Evolutionary conservation across 2,329 filamentous ascomycete genomes (phyloP).

Genomic region (Penicillium sp.): DNA sequence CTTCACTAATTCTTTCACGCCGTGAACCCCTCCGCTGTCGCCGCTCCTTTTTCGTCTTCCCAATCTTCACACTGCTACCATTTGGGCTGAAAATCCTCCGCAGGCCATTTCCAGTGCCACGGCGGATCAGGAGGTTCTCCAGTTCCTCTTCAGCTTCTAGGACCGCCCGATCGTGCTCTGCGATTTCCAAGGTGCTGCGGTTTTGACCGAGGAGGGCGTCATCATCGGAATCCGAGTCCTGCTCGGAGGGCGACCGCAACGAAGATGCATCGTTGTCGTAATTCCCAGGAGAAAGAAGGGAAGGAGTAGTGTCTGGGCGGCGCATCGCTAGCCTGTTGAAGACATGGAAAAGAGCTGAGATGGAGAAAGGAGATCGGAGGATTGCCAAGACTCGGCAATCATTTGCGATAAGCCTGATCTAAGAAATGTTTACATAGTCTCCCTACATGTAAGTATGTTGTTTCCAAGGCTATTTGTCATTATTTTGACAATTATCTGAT

Average conservation of each 20-base stretch:
- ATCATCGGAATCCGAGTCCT: conserved; percentile 74
- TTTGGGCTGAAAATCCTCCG: conserved; percentile 42
- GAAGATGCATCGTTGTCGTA: conserved; percentile 70
- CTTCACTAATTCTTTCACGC: conserved; percentile 57
- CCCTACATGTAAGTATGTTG: too few species aligned
- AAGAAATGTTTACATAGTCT: background rate
- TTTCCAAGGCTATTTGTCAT: background rate
- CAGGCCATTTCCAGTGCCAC: conserved; percentile 37
- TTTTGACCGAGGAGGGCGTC: conserved; percentile 65
- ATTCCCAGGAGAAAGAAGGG: conserved; percentile 60
- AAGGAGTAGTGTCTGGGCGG: conserved; percentile 28
- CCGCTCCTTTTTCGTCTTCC: conserved; percentile 50
- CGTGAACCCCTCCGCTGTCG: conserved; percentile 47
- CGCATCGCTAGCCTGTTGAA: conserved; percentile 26
- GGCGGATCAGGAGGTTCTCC: conserved; percentile 47
- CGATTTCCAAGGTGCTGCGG: conserved; percentile 67
- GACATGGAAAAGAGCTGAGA: conserved; percentile 20
- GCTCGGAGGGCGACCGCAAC: conserved; percentile 60
- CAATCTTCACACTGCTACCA: conserved; percentile 50
- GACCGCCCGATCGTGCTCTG: conserved; percentile 66
- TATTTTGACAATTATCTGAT: too few species aligned
- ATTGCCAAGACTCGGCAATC: conserved; percentile 1
- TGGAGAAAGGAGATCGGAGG: conserved; percentile 9
- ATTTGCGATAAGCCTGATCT: conserved; percentile 9
- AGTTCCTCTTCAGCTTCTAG: conserved; percentile 70